A percentile compares a stretch with the other conserved stretches of the same genome.
phyloP scores from a whole-genome alignment of 768 basidiomycete species.

The Tylopilus rubrobrunneus region DNA sequence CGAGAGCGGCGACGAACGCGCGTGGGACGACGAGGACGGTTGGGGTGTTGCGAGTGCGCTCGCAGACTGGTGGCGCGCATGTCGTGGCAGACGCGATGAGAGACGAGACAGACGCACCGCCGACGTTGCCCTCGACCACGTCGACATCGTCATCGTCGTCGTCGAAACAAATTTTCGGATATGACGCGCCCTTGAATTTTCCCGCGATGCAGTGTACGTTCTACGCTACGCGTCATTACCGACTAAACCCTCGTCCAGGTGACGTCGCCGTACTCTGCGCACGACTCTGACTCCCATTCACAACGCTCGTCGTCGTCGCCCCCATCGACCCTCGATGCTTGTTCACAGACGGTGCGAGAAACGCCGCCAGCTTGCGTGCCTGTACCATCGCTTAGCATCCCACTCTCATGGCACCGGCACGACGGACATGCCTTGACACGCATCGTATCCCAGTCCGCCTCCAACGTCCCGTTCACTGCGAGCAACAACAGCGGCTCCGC shows the following conservation, averaged over 20 bases:
- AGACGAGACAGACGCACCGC: constrained; percentile 14
- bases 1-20: constrained; percentile 16
- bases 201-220: constrained; percentile 8
- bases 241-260: constrained; percentile 21
- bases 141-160: constrained; percentile 22
- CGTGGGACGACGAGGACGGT: constrained; percentile 6
- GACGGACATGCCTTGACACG: constrained; percentile 49
- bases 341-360: constrained; percentile 36
- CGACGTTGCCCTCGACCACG: constrained; percentile 16
- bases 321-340: constrained; percentile 32
- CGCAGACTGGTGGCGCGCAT: constrained; percentile 35
- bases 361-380: constrained; percentile 30
- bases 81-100: constrained; percentile 6
- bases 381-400: constrained; percentile 11
- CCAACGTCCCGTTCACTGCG: constrained; percentile 58
- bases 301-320: background rate
- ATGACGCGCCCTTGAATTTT: constrained; percentile 11
- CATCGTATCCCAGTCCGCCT: constrained; percentile 64
- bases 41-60: constrained; percentile 38
- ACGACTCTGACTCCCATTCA: constrained; percentile 23
- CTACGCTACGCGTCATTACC: background rate
- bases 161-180: background rate
- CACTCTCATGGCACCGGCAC: background rate
- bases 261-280: constrained; percentile 28
- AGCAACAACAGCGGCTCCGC: constrained; percentile 61